Conservation (phyloP, 139 green algal species). For the Tetradesmus lagerheimii region DNA sequence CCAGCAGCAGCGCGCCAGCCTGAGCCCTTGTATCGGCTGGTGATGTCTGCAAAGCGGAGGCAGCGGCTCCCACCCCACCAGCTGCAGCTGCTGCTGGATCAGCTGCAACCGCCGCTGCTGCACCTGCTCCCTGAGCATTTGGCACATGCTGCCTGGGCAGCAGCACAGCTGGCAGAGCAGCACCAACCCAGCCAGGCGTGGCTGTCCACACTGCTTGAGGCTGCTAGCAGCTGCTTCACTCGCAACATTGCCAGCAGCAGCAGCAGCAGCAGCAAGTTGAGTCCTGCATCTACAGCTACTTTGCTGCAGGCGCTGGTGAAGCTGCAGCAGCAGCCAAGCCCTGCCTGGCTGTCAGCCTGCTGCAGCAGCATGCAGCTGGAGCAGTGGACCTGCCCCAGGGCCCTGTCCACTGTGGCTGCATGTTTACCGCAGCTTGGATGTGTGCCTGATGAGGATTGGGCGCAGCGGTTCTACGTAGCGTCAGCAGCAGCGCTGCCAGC, state of each 20-base stretch:
- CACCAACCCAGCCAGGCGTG: neutral
- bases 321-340: neutral
- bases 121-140: neutral
- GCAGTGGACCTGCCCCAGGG: constrained; percentile 12
- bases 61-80: neutral
- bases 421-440: constrained; percentile 12
- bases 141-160: constrained; percentile 21
- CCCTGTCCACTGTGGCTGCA: constrained; percentile 30
- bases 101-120: constrained; percentile 7
- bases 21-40: neutral
- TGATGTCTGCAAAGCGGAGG: neutral
- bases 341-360: neutral
- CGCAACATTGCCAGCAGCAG: neutral
- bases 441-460: neutral
- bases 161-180: constrained; percentile 8
- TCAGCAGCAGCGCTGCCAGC: neutral
- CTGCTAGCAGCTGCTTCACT: neutral
- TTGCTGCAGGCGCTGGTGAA: constrained; percentile 26
- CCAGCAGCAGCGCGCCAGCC: constrained; percentile 8
- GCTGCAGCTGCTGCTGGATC: neutral
- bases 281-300: neutral
- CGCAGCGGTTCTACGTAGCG: neutral
- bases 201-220: neutral
- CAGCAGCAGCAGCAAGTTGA: neutral
- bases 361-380: neutral